phyloP scores from a whole-genome alignment of 495 filamentous ascomycete species.

The Penicillium egyptiacum region DNA sequence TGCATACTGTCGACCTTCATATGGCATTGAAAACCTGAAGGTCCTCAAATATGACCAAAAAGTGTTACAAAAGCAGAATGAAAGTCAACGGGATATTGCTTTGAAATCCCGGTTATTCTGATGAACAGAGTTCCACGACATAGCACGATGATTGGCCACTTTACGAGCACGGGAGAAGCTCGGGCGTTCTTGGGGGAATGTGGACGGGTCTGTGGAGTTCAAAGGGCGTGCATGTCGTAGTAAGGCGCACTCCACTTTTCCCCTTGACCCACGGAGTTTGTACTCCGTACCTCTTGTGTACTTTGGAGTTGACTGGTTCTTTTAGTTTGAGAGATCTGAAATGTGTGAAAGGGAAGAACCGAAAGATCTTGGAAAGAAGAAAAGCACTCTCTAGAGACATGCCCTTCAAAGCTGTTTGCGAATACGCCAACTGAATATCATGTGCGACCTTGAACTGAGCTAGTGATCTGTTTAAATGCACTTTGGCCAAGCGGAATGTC shows the following conservation, averaged over 20 bases:
- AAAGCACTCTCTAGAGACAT: not conserved
- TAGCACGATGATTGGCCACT: conserved; percentile 18
- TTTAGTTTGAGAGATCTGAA: not conserved
- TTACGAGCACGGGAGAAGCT: conserved; percentile 4
- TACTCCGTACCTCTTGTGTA: not conserved
- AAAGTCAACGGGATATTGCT: conserved; percentile 2
- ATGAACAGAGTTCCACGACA: not conserved
- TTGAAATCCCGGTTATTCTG: conserved; percentile 3
- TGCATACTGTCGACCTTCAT: not conserved
- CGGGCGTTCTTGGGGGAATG: conserved; percentile 11
- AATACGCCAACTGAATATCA: not conserved
- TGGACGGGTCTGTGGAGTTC: conserved; percentile 27
- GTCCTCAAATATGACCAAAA: not conserved
- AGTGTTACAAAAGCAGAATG: not conserved
- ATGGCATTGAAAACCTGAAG: not conserved
- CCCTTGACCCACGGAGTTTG: conserved; percentile 9
- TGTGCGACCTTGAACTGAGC: not conserved
- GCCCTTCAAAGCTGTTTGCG: not conserved
- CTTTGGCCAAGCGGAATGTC: conserved; percentile 24
- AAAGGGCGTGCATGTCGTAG: conserved; percentile 32
- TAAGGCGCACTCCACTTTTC: conserved; percentile 27
- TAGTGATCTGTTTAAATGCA: not conserved
- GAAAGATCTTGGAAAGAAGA: not conserved
- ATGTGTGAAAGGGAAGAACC: not conserved
- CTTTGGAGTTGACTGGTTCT: not conserved